A percentile compares a stretch with the other conserved stretches of the same genome.
Evolutionary conservation across 768 basidiomycete species (phyloP).

Genomic region (Phlebiopsis flavidoalba): DNA sequence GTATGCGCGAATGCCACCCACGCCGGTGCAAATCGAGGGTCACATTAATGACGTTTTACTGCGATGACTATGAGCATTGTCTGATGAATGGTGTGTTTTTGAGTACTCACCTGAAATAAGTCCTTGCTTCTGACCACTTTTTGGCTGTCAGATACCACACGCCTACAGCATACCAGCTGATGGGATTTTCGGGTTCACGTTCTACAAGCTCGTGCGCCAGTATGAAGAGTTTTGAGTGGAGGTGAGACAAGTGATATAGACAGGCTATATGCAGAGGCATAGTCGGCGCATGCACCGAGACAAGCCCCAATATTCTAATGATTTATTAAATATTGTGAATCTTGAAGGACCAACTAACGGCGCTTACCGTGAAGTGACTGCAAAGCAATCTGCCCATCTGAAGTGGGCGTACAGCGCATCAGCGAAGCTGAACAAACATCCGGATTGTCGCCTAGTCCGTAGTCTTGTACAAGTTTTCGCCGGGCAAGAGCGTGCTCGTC

Average conservation of each 20-base stretch:
- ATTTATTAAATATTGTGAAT: background rate
- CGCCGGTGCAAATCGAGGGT: constrained; percentile 91
- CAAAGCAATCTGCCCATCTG: constrained; percentile 92
- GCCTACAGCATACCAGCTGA: constrained; percentile 98
- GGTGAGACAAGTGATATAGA: constrained; percentile 92
- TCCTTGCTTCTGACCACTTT: constrained; percentile 87
- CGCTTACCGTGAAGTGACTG: constrained; percentile 71
- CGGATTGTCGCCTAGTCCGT: constrained; percentile 82
- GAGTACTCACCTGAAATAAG: constrained; percentile 81
- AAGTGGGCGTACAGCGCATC: constrained; percentile 86
- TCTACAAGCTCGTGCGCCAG: constrained; percentile 96
- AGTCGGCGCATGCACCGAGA: constrained; percentile 83
- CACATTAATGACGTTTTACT: constrained; percentile 97
- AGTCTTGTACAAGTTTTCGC: constrained; percentile 76
- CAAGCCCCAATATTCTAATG: constrained; percentile 74
- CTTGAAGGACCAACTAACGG: background rate
- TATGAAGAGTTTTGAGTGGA: constrained; percentile 92
- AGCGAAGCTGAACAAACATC: constrained; percentile 90
- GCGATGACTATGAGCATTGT: background rate
- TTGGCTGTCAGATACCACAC: constrained; percentile 89
- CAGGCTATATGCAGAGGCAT: constrained; percentile 95
- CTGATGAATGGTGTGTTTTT: background rate
- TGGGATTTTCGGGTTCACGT: constrained; percentile 84
- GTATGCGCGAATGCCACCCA: constrained; percentile 99
- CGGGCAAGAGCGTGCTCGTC: constrained; percentile 79